These are phyloP conservation scores for Naegleria gruberi DNA, from an alignment of 208 protist genomes.

Conservation along the genomic window DNA sequence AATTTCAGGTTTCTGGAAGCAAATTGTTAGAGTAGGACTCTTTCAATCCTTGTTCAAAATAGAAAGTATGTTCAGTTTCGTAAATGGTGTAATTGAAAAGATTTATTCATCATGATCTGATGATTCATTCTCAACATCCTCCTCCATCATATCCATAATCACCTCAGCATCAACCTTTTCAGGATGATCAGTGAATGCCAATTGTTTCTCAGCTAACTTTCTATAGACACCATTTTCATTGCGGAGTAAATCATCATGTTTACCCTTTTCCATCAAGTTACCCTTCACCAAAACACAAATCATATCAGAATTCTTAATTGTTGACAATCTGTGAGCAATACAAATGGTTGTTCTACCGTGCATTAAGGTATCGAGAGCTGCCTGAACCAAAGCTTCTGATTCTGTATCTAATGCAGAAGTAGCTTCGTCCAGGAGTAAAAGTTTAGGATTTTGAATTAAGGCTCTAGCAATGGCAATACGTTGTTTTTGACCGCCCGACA, in stretches of 20 bases:
- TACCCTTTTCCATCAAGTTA: conserved; percentile 41
- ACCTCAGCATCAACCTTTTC: no score
- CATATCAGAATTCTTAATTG: conserved; percentile 41
- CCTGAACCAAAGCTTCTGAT: conserved; percentile 50
- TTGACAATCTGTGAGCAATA: conserved; percentile 68
- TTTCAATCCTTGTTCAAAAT: no score
- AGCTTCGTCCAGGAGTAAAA: conserved; percentile 60
- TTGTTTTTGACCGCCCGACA: conserved; percentile 87
- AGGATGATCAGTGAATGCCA: not conserved
- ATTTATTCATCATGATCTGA: no score
- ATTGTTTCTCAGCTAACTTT: conserved; percentile 11
- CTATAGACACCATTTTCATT: conserved; percentile 27
- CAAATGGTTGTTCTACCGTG: conserved; percentile 53
- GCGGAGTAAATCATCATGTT: conserved; percentile 39
- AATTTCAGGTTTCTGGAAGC: no score
- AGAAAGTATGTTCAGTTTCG: no score
- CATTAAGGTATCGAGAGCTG: conserved; percentile 38
- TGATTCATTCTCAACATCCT: no score
- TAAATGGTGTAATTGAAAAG: no score
- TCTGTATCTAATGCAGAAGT: conserved; percentile 55
- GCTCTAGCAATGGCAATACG: conserved; percentile 78
- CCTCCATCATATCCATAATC: no score
- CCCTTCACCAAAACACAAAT: conserved; percentile 51
- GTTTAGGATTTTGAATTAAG: conserved; percentile 38
- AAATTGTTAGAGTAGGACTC: no score